phyloP scores from a whole-genome alignment of 345 rosid species.

The Fremontodendron californicum region DNA sequence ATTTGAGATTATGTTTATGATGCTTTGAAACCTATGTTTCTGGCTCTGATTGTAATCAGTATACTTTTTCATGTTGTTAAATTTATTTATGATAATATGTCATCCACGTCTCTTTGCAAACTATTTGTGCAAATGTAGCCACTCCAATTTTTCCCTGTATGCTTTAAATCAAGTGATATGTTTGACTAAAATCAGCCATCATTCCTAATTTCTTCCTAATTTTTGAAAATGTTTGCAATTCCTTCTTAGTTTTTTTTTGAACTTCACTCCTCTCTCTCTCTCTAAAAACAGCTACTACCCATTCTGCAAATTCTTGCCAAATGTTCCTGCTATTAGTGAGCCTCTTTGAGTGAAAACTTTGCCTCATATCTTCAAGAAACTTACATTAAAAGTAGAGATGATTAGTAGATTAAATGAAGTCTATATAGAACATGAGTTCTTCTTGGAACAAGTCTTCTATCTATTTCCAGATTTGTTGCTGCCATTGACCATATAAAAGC shows the following conservation, averaged over 20 bases:
- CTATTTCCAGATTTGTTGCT: neutral
- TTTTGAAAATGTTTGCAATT: neutral
- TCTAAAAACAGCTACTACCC: neutral
- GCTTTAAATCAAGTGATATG: neutral
- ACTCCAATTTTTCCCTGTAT: neutral
- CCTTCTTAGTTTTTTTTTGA: neutral
- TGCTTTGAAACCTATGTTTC: constrained; percentile 12
- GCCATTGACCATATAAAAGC: neutral
- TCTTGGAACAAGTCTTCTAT: neutral
- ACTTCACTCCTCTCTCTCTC: neutral
- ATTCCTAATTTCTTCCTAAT: neutral
- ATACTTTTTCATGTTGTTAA: neutral
- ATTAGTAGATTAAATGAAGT: neutral
- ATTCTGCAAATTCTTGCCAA: neutral
- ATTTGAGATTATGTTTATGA: neutral
- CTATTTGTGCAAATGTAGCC: neutral
- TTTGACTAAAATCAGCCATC: neutral
- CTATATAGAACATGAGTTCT: neutral
- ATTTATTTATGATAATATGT: neutral
- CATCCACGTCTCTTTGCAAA: neutral
- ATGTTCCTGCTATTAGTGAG: neutral
- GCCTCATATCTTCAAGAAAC: neutral
- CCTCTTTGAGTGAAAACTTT: neutral
- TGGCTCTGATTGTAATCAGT: neutral
- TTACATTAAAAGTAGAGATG: neutral